A percentile compares a stretch with the other conserved stretches of the same genome.
Evolutionary conservation across 129 eudicot genomes (phyloP).

Genomic region (Artemisia annua): DNA sequence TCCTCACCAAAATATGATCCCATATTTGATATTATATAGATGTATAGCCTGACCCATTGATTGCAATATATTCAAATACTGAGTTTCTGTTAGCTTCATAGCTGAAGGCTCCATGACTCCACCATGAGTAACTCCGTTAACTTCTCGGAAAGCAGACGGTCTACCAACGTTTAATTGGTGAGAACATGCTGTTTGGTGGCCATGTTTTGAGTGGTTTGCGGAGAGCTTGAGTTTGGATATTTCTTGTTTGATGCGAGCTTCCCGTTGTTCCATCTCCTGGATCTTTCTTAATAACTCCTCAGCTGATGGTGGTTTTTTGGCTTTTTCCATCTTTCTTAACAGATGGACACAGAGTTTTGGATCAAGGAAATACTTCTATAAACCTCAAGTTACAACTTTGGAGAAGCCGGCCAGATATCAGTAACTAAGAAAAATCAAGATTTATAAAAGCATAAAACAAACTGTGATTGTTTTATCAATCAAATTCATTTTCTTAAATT

Average conservation of each 20-base stretch:
- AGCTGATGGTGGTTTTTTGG: conserved; percentile 39
- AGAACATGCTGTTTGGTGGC: not conserved
- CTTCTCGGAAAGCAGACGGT: not conserved
- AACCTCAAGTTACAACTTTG: conserved; percentile 11
- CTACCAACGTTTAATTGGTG: not conserved
- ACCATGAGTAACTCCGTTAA: not conserved
- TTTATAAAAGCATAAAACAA: not conserved
- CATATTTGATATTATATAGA: not conserved
- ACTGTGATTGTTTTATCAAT: too few relatives aligned
- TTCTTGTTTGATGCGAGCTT: conserved; percentile 59
- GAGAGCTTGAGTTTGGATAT: conserved; percentile 53
- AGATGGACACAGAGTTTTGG: not conserved
- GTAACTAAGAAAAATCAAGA: conserved; percentile 5
- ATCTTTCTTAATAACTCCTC: conserved; percentile 79
- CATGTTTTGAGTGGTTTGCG: conserved; percentile 7
- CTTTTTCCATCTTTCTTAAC: conserved; percentile 18
- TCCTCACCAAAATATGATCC: conserved; percentile 4
- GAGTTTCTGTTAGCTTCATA: conserved; percentile 27
- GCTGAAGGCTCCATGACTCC: conserved; percentile 8
- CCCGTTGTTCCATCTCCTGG: conserved; percentile 58
- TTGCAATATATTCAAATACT: conserved; percentile 63
- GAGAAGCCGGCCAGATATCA: conserved; percentile 11
- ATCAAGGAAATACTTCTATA: conserved; percentile 15
- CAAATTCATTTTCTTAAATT: too few relatives aligned
- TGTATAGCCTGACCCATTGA: conserved; percentile 5